Evolutionary conservation across 441 rosid genomes (phyloP).

Genomic region (Raphanus hybrid): DNA sequence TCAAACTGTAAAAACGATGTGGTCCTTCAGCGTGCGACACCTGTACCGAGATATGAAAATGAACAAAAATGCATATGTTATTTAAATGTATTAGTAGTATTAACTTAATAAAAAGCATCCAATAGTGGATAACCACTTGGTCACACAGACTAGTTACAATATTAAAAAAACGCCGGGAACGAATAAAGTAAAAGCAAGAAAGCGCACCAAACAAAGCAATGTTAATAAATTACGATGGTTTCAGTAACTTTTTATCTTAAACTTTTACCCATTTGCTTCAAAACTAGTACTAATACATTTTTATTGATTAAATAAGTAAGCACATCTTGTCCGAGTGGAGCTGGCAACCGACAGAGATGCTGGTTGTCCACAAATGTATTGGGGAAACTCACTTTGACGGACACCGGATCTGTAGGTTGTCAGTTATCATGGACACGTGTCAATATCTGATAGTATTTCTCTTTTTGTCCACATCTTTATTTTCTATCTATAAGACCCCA

Average conservation of each 20-base stretch:
- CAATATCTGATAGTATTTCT: background rate
- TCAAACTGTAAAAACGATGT: slow-evolving; percentile 29
- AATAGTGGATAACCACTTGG: slow-evolving; percentile 36
- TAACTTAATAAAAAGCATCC: slow-evolving; percentile 12
- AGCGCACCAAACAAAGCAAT: slow-evolving; percentile 1
- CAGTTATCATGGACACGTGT: slow-evolving; percentile 56
- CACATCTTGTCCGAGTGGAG: slow-evolving; percentile 53
- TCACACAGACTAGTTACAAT: slow-evolving; percentile 4
- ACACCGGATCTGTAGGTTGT: slow-evolving; percentile 60
- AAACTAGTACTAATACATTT: background rate
- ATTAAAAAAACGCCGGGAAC: background rate
- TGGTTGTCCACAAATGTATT: slow-evolving; percentile 42
- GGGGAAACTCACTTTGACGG: slow-evolving; percentile 30
- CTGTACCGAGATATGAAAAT: slow-evolving; percentile 36
- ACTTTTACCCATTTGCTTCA: background rate
- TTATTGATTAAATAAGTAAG: background rate
- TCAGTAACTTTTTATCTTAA: background rate
- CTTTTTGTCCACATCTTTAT: background rate
- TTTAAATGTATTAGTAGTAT: background rate
- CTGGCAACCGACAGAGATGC: slow-evolving; percentile 86
- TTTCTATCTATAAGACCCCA: background rate
- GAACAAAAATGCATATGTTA: background rate
- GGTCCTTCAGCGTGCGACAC: slow-evolving; percentile 49
- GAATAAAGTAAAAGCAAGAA: slow-evolving; percentile 25
- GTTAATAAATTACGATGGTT: background rate